Evolutionary conservation across 495 filamentous ascomycete genomes (phyloP).

Genomic region (Hypoxylon trugodes): DNA sequence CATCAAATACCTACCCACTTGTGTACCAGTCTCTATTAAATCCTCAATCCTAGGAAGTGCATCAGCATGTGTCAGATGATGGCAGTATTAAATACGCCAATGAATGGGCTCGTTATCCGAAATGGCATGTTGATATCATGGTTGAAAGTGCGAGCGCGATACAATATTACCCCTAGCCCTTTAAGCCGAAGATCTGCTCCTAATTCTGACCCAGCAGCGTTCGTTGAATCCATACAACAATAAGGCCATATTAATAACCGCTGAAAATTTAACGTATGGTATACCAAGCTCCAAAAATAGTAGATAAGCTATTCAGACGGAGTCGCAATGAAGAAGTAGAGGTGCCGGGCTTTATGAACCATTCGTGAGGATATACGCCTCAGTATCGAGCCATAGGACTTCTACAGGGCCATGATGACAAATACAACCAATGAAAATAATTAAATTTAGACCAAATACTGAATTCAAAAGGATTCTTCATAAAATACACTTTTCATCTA

Average conservation of each 20-base stretch:
- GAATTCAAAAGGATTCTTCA: too few species aligned
- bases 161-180: neutral
- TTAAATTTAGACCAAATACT: too few species aligned
- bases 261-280: too few species aligned
- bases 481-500: neutral
- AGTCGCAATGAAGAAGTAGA: neutral
- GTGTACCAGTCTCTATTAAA: too few species aligned
- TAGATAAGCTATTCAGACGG: too few species aligned
- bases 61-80: too few species aligned
- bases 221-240: neutral
- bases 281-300: too few species aligned
- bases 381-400: neutral
- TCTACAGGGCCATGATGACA: too few species aligned
- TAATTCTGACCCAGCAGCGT: neutral
- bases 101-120: neutral
- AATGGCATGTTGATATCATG: neutral
- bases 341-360: neutral
- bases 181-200: neutral
- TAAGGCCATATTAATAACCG: neutral
- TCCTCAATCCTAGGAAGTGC: too few species aligned
- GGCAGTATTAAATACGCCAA: neutral
- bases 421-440: too few species aligned
- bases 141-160: neutral
- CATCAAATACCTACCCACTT: conserved; percentile 19
- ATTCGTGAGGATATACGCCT: neutral